Percentiles rank a stretch among this genome's conserved stretches.
Evolutionary conservation across 176 grass and related monocot species (phyloP).

Genomic region (Cenchrus americanus): DNA sequence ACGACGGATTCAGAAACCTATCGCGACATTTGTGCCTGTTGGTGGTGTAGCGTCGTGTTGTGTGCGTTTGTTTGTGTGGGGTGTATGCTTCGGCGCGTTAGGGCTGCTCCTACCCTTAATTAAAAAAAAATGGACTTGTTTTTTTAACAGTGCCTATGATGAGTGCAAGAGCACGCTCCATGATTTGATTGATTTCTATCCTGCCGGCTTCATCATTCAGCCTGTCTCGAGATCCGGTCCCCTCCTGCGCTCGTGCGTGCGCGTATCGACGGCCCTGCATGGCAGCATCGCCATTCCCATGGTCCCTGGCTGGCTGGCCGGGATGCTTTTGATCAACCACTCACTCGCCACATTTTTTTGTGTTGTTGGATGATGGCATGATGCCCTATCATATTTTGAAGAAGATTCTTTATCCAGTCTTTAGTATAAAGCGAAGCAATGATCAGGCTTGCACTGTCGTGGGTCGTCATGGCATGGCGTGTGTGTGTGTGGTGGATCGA

Average conservation of each 20-base stretch:
- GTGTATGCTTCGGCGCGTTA: too few relatives aligned
- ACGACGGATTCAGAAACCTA: not conserved
- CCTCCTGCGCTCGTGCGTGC: slow-evolving; percentile 4
- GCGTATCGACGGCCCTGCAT: not conserved
- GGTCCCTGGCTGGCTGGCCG: slow-evolving; percentile 9
- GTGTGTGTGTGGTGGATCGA: slow-evolving; percentile 12
- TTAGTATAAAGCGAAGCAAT: not conserved
- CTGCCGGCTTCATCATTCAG: not conserved
- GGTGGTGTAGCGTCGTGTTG: too few relatives aligned
- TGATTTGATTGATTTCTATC: not conserved
- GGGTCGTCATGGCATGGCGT: not conserved
- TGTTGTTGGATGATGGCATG: not conserved
- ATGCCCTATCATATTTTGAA: not conserved
- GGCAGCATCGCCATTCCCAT: too few relatives aligned
- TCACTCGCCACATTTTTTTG: not conserved
- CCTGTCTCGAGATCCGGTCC: not conserved
- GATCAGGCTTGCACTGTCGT: not conserved
- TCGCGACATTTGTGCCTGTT: too few relatives aligned
- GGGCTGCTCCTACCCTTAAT: too few relatives aligned
- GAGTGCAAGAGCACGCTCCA: not conserved
- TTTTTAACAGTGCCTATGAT: too few relatives aligned
- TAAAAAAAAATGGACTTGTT: too few relatives aligned
- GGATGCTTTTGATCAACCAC: not conserved
- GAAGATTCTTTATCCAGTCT: slow-evolving; percentile 20
- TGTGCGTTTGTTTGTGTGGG: too few relatives aligned